Conservation (phyloP, 2,329 filamentous ascomycete genomes). For the Trichoderma citrinoviride region DNA sequence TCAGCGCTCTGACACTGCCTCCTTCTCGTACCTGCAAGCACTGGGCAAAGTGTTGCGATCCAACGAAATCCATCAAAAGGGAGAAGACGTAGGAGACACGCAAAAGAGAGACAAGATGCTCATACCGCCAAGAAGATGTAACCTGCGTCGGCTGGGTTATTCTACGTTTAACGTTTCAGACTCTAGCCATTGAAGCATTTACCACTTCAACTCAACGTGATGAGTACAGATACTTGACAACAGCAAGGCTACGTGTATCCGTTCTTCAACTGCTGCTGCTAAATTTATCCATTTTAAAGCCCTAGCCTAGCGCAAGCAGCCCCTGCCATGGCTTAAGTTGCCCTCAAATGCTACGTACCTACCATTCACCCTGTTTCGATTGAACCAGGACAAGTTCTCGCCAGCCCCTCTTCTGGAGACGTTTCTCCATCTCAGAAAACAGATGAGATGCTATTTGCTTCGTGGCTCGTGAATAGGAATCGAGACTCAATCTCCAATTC, state of each 20-base stretch:
- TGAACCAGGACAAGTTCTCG: not conserved
- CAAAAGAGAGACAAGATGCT: no score
- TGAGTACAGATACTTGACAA: not conserved
- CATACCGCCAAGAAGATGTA: not conserved
- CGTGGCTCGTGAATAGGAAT: not conserved
- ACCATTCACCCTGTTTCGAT: not conserved
- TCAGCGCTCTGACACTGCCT: not conserved
- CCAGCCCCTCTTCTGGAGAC: not conserved
- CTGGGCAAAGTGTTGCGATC: no score
- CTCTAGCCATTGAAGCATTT: no score
- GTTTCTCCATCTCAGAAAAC: no score
- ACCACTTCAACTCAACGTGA: not conserved
- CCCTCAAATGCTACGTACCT: not conserved
- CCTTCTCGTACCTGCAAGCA: not conserved
- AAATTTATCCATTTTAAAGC: conserved; percentile 14
- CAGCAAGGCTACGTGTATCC: no score
- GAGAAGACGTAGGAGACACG: no score
- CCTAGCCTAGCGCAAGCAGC: conserved; percentile 15
- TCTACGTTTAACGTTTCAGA: no score
- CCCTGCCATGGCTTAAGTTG: not conserved
- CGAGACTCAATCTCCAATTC: not conserved
- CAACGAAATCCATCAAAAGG: no score
- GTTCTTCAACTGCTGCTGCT: conserved; percentile 8
- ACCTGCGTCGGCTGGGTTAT: not conserved
- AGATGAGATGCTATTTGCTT: not conserved